phyloP scores from a whole-genome alignment of 2,329 filamentous ascomycete genomes.

The Amauroascus niger region DNA sequence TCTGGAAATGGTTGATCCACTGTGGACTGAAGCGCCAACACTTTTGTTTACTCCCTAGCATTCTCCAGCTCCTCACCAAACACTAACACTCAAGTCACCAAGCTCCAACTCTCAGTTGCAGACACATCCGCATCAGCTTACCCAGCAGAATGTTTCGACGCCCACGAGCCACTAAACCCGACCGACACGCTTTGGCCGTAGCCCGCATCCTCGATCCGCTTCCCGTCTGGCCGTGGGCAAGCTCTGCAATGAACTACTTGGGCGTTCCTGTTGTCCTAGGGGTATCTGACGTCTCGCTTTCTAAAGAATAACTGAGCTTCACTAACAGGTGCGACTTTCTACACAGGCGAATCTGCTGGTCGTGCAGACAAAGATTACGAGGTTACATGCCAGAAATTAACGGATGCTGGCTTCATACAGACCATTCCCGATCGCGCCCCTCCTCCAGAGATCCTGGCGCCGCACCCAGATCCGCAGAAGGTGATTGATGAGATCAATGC shows the following conservation, averaged over 20 bases:
- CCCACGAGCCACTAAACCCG: slow-evolving; percentile 21
- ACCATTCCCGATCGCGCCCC: slow-evolving; percentile 19
- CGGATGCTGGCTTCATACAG: slow-evolving; percentile 19
- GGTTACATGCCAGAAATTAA: slow-evolving; percentile 19
- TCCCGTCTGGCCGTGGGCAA: slow-evolving; percentile 19
- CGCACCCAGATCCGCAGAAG: slow-evolving; percentile 8
- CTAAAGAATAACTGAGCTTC: not conserved
- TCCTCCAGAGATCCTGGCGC: slow-evolving; percentile 12
- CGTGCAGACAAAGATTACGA: slow-evolving; percentile 17
- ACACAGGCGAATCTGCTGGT: not conserved
- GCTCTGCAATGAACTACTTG: slow-evolving; percentile 19
- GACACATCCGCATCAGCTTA: no score
- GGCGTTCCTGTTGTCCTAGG: slow-evolving; percentile 19
- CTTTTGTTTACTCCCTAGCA: no score
- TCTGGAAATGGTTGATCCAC: no score
- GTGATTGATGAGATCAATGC: slow-evolving; percentile 21
- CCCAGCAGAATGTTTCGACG: slow-evolving; percentile 19
- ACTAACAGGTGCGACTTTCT: slow-evolving; percentile 9
- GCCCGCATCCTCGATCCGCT: slow-evolving; percentile 20
- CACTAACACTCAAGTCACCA: no score
- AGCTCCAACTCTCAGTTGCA: no score
- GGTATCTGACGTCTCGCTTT: slow-evolving; percentile 11
- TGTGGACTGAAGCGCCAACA: no score
- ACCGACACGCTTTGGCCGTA: slow-evolving; percentile 17
- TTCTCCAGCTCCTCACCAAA: no score